Evolutionary conservation across 1,139 yeast genomes (phyloP).

Genomic region (Kodamaea sp.): DNA sequence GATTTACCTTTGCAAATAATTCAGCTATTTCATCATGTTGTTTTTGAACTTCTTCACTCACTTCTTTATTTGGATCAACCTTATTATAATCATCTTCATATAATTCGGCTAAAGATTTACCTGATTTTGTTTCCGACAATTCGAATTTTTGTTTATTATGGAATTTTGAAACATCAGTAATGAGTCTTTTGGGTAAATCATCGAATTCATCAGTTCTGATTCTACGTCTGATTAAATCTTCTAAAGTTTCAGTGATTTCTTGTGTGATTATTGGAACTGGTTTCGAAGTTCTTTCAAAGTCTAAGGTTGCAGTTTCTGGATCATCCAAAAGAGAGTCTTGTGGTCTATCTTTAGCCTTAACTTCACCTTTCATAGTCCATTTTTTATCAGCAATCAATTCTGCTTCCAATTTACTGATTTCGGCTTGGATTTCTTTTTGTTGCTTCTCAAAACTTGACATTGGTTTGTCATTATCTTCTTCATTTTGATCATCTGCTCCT

Average conservation of each 20-base stretch:
- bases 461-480: slow-evolving; percentile 28
- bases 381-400: slow-evolving; percentile 88
- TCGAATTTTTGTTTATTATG: slow-evolving; percentile 51
- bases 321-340: slow-evolving; percentile 65
- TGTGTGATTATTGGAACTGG: slow-evolving; percentile 88
- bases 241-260: slow-evolving; percentile 80
- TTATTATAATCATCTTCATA: slow-evolving; percentile 81
- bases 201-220: slow-evolving; percentile 74
- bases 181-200: slow-evolving; percentile 72
- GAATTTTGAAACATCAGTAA: slow-evolving; percentile 61
- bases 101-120: slow-evolving; percentile 84
- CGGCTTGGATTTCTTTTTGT: slow-evolving; percentile 69
- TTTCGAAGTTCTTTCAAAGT: slow-evolving; percentile 45
- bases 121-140: slow-evolving; percentile 78
- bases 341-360: slow-evolving; percentile 76
- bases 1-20: slow-evolving; percentile 58
- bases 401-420: slow-evolving; percentile 74
- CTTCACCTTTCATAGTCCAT: slow-evolving; percentile 96
- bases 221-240: slow-evolving; percentile 82
- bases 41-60: slow-evolving; percentile 58
- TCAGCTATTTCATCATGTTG: slow-evolving; percentile 78
- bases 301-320: slow-evolving; percentile 34
- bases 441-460: slow-evolving; percentile 82
- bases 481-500: slow-evolving; percentile 41
- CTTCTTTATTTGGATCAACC: slow-evolving; percentile 39